These are phyloP conservation scores for Inga leiocalycina DNA, from an alignment of 306 rosid species.

Conservation along the genomic window DNA sequence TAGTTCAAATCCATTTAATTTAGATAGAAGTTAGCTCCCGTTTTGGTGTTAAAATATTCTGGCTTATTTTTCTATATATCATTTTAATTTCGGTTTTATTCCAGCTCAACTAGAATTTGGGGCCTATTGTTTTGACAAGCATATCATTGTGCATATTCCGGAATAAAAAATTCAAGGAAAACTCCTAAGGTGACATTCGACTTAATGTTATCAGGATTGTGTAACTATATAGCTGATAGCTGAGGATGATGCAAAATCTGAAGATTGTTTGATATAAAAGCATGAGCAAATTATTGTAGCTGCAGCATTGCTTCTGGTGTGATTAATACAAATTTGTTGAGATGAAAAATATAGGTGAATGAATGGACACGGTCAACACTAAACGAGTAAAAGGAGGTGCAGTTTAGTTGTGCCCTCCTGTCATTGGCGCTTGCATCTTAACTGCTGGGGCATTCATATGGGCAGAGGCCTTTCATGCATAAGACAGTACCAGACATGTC, in stretches of 20 bases:
- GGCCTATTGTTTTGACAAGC: conserved; percentile 17
- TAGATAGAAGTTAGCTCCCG: not conserved
- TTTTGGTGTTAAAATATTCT: not conserved
- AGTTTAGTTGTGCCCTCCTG: not conserved
- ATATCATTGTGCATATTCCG: not conserved
- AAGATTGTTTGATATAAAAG: not conserved
- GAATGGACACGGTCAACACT: not conserved
- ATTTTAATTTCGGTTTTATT: conserved; percentile 5
- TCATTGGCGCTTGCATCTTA: not conserved
- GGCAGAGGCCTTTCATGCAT: not conserved
- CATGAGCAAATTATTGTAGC: not conserved
- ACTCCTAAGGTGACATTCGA: not conserved
- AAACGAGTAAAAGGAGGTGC: not conserved
- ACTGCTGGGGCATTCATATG: not conserved
- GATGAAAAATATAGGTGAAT: not conserved
- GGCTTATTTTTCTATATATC: not conserved
- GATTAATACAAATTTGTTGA: not conserved
- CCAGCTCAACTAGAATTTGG: not conserved
- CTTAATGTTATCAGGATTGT: not conserved
- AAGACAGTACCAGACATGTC: not conserved
- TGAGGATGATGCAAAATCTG: not conserved
- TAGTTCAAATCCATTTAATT: not conserved
- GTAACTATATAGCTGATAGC: conserved; percentile 6
- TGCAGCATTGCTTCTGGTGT: not conserved
- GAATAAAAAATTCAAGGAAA: not conserved